Evolutionary conservation across 495 filamentous ascomycete species (phyloP).

Genomic region (Hypoxylon perforatum): DNA sequence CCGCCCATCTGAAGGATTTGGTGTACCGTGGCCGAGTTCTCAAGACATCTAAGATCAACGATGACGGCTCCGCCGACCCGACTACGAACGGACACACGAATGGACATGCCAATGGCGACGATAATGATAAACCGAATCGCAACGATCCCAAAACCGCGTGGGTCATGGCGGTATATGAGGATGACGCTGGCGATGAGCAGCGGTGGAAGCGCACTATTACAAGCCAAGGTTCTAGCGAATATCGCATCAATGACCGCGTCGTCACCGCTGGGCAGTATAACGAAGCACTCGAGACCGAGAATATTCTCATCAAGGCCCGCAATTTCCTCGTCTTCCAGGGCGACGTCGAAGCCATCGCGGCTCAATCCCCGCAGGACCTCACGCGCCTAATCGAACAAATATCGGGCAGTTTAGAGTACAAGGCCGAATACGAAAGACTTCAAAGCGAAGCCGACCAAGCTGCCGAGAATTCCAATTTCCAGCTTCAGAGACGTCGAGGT

Average conservation of each 20-base stretch:
- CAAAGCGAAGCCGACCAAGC: constrained; percentile 88
- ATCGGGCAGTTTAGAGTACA: constrained; percentile 94
- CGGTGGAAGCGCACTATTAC: constrained; percentile 97
- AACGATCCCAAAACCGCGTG: constrained; percentile 90
- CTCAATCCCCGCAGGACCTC: constrained; percentile 92
- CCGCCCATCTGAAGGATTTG: constrained; percentile 91
- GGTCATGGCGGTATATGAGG: constrained; percentile 99
- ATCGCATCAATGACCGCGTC: constrained; percentile 91
- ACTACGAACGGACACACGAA: constrained; percentile 66
- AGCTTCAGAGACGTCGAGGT: constrained; percentile 86
- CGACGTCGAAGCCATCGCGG: constrained; percentile 97
- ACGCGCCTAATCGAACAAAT: constrained; percentile 97
- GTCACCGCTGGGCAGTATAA: constrained; percentile 95
- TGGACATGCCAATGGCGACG: constrained; percentile 64
- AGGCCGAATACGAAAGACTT: constrained; percentile 90
- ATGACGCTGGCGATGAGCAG: constrained; percentile 95
- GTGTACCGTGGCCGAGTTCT: constrained; percentile 96
- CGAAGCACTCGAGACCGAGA: constrained; percentile 89
- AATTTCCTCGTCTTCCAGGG: constrained; percentile 99
- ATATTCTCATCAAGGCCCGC: constrained; percentile 96
- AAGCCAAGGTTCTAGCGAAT: constrained; percentile 87
- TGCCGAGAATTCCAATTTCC: constrained; percentile 84
- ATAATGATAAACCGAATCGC: constrained; percentile 66
- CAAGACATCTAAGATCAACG: constrained; percentile 88
- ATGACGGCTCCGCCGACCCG: constrained; percentile 76